Conservation (phyloP, 2,329 filamentous ascomycete genomes). For the Fusarium nelsonii region DNA sequence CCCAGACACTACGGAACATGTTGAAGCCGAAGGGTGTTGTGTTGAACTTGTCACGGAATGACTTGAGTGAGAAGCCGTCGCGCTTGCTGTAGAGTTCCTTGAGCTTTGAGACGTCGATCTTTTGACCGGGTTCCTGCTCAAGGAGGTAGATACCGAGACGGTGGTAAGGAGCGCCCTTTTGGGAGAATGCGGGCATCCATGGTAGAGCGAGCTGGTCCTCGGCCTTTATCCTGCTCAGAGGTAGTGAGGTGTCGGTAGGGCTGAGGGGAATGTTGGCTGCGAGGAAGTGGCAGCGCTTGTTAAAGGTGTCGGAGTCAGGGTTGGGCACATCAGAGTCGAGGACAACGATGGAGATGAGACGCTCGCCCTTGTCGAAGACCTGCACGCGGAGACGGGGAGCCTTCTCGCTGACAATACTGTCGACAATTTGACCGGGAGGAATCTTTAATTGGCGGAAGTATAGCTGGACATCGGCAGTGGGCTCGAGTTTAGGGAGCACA, state of each 20-base stretch:
- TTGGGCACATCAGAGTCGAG: slow-evolving; percentile 93
- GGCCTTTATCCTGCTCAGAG: slow-evolving; percentile 71
- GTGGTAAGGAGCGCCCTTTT: slow-evolving; percentile 93
- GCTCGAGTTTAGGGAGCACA: slow-evolving; percentile 82
- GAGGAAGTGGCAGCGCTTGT: slow-evolving; percentile 87
- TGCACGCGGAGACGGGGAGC: slow-evolving; percentile 84
- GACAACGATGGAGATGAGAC: slow-evolving; percentile 85
- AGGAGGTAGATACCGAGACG: slow-evolving; percentile 86
- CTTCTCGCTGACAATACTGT: slow-evolving; percentile 78
- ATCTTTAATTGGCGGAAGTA: slow-evolving; percentile 80
- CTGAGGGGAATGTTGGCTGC: slow-evolving; percentile 73
- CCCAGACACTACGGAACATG: slow-evolving; percentile 91
- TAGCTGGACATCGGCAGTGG: slow-evolving; percentile 82
- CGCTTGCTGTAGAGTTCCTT: slow-evolving; percentile 65
- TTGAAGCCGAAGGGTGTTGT: slow-evolving; percentile 83
- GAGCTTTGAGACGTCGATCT: slow-evolving; percentile 69
- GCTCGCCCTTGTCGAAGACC: slow-evolving; percentile 83
- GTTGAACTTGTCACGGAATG: slow-evolving; percentile 76
- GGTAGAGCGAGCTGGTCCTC: slow-evolving; percentile 77
- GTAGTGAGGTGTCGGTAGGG: slow-evolving; percentile 69
- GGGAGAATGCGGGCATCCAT: slow-evolving; percentile 87
- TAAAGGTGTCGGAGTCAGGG: slow-evolving; percentile 78
- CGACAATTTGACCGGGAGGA: slow-evolving; percentile 81
- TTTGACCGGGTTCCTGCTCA: slow-evolving; percentile 75
- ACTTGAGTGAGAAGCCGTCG: slow-evolving; percentile 80